These are phyloP conservation scores for Sequoiadendron giganteum DNA, from an alignment of 75 land plant genomes.

Conservation along the genomic window DNA sequence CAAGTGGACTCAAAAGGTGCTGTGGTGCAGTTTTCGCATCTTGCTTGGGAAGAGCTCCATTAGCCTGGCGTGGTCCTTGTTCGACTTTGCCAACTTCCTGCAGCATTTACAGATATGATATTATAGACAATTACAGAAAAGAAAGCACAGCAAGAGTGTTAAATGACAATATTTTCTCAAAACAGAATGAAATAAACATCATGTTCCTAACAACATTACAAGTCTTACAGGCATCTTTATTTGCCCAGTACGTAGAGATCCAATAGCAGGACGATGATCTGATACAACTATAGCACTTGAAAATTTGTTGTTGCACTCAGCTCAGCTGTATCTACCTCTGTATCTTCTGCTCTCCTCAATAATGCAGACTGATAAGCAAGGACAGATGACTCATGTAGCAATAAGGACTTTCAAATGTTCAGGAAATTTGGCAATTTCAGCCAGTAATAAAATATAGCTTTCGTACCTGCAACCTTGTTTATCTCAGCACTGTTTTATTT, in stretches of 20 bases:
- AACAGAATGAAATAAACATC: not conserved
- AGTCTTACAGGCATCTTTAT: conserved; percentile 46
- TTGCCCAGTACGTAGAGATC: conserved; percentile 41
- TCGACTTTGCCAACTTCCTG: conserved; percentile 45
- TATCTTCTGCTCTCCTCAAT: conserved; percentile 91
- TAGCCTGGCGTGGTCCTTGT: conserved; percentile 22
- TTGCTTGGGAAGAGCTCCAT: conserved; percentile 40
- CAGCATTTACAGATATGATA: not conserved
- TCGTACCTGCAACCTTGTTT: too few species aligned
- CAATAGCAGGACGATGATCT: too few species aligned
- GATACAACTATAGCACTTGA: too few species aligned
- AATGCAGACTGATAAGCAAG: conserved; percentile 66
- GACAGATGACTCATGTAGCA: too few species aligned
- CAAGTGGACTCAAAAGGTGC: conserved; percentile 74
- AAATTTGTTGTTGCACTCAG: conserved; percentile 80
- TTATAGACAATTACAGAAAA: not conserved
- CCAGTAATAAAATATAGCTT: too few species aligned
- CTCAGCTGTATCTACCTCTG: conserved; percentile 91
- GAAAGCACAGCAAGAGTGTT: not conserved
- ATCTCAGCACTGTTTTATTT: too few species aligned
- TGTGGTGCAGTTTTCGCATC: conserved; percentile 43
- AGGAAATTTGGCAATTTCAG: too few species aligned
- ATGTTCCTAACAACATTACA: conserved; percentile 27
- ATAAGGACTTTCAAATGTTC: too few species aligned
- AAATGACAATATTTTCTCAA: not conserved